Evolutionary conservation across 2,329 filamentous ascomycete genomes (phyloP), one percentile per base, ranked within the genome.

Genomic region (Acrodontium crateriforme): DNA sequence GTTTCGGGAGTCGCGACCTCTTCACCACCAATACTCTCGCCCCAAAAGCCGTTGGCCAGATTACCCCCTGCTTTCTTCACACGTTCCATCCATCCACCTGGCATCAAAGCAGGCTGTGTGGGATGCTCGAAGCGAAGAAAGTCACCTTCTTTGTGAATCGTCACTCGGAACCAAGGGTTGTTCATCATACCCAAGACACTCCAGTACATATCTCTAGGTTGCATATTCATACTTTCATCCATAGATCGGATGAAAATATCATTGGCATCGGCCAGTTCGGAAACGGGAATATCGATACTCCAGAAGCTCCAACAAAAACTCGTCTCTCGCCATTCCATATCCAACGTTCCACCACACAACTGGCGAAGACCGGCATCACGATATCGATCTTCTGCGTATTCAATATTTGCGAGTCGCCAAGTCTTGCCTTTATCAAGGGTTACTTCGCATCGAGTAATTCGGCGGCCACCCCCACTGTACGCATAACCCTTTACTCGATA

Each of bases 101-200:
- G 67, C 39, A 76, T 74, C 19, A 83, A 54, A 1, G 76, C 74
- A 5, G 84, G 81, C 38, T 84, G 78, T 3, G 83, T 91, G 0
- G 85, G 85, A 43, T 94, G 85, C 51, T 93, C 84, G 41, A 94
- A 94, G 5, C 71, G 65, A 22, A 93, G 55, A 6, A 48, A 54
- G 10, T 69, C 62, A 0, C 62, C 64, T 34, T 85, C 74, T 31
- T 74, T 74, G 28, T 72, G 69, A 30, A 94, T 78, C 2, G 74
- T 71, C 1, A 94, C 69, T 4, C 85, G 68, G 52, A 78, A 94
- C 85, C 85, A 94, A 0, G 82, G 80, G 44, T 93, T 93, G 56
- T 93, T 93, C 85, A 94, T 93, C 85, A 94, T 94, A 0, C 85
- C 84, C 20, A 93, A 59, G 2, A 92, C 83, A 35, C 74, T 84